Evolutionary conservation across 2,329 filamentous ascomycete genomes (phyloP), one percentile per base, ranked within the genome.

Genomic region (Neofusicoccum parvum): DNA sequence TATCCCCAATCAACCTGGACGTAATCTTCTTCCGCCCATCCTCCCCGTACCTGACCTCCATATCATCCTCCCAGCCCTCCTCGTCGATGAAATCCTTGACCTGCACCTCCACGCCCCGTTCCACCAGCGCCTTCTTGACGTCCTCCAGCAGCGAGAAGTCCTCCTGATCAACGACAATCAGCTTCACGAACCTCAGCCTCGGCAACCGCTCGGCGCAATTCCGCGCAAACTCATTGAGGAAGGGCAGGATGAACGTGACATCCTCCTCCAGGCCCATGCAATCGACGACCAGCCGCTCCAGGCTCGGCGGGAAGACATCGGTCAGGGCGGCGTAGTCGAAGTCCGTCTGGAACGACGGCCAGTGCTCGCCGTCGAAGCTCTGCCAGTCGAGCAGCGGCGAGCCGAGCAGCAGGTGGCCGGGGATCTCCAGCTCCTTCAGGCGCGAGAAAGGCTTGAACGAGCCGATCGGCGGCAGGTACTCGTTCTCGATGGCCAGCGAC

Each of bases 211-310:
- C 41, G 1, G 27, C 56, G 12, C 41, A 60, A 4, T 4, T 15
- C 23, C 11, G 2, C 5, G 56, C 43, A 5, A 60, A 37, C 32
- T 60, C 41, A 11, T 60, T n/a, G 15, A 60, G 23, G 9, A 46
- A 48, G 1, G 56, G 56, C n/a, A 60, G 11, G 32, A 60, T 17
- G 7, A 48, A 60, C 1, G 56, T 60, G 15, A 60, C 56, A n/a
- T 60, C 56, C 15, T 59, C 54, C 41, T 59, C 54, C 6, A 59
- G 15, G 39, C 54, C 54, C 54, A 59, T 59, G 27, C 54, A 59
- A 20, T 59, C 54, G 37, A 59, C 15, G 1, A 32, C 46, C 10
- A 59, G n/a, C n/a, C 39, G 54, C 10, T 46, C 23, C 20, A 59
- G n/a, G 54, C 39, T 34, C 9, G 37, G 20, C 3, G 54, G 54